These are phyloP conservation scores for Pharus latifolius DNA, from an alignment of 176 grass and related monocot genomes.

Conservation along the genomic window DNA sequence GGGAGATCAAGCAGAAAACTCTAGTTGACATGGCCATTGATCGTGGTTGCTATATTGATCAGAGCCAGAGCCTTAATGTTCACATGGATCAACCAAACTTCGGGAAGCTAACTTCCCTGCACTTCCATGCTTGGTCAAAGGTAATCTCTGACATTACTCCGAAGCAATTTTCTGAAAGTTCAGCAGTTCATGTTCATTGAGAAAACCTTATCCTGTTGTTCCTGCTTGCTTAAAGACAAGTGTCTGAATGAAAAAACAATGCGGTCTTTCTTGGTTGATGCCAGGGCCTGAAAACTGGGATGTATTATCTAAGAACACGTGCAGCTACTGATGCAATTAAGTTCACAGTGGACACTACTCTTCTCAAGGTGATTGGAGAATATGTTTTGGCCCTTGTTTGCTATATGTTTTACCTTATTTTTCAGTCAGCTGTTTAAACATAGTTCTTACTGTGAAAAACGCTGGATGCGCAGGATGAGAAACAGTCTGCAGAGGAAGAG, in stretches of 20 bases:
- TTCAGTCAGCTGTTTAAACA: background rate
- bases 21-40: conserved; percentile 77
- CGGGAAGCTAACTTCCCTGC: conserved; percentile 72
- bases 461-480: conserved; percentile 25
- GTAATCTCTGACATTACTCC: background rate
- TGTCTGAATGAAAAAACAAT: background rate
- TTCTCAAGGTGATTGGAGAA: conserved; percentile 31
- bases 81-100: conserved; percentile 76
- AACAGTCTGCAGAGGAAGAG: conserved; percentile 19
- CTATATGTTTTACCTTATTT: background rate
- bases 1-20: conserved; percentile 86
- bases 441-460: background rate
- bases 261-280: background rate
- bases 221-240: background rate
- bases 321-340: conserved; percentile 79
- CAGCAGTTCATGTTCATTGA: background rate
- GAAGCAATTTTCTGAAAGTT: background rate
- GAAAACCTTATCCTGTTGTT: background rate
- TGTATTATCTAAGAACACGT: conserved; percentile 73
- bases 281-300: conserved; percentile 77
- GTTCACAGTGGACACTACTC: conserved; percentile 61
- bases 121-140: conserved; percentile 83
- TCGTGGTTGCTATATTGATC: conserved; percentile 74
- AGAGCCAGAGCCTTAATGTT: conserved; percentile 76
- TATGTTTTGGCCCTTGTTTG: background rate